These are phyloP conservation scores for Amylostereum chailletii DNA, from an alignment of 1,284 basidiomycete genomes.

Conservation along the genomic window DNA sequence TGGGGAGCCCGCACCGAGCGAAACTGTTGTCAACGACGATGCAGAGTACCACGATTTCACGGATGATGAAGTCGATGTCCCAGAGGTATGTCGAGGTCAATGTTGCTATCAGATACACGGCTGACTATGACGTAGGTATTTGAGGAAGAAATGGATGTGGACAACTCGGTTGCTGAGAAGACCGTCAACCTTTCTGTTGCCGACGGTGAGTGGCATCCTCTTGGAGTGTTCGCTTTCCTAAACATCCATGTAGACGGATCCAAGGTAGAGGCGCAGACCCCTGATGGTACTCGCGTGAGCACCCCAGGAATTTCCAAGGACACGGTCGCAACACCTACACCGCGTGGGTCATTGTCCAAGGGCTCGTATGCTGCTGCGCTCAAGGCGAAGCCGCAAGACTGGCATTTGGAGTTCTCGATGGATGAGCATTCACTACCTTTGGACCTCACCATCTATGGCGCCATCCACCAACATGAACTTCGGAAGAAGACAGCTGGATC, in stretches of 20 bases:
- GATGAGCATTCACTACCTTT: conserved; percentile 77
- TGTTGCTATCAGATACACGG: conserved; percentile 3
- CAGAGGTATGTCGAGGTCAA: conserved; percentile 42
- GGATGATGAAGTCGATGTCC: conserved; percentile 67
- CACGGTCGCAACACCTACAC: conserved; percentile 23
- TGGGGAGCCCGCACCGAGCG: conserved; percentile 35
- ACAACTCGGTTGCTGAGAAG: conserved; percentile 63
- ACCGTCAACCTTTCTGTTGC: conserved; percentile 80
- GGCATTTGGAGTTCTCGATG: conserved; percentile 95
- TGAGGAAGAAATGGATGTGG: conserved; percentile 65
- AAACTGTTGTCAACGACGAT: conserved; percentile 48
- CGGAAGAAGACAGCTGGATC: conserved; percentile 45
- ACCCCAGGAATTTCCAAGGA: conserved; percentile 63
- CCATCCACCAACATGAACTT: conserved; percentile 83
- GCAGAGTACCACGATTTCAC: conserved; percentile 63
- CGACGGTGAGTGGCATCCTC: conserved; percentile 45
- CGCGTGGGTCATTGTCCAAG: conserved; percentile 34
- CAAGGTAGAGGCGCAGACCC: conserved; percentile 90
- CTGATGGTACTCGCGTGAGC: conserved; percentile 88
- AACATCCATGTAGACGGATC: conserved; percentile 57
- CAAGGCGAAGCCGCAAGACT: conserved; percentile 87
- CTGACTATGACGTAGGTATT: conserved; percentile 37
- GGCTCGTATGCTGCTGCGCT: conserved; percentile 90
- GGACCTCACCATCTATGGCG: conserved; percentile 92
- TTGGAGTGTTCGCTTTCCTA: not conserved